These are phyloP conservation scores for Aspergillus affinis DNA, from an alignment of 495 filamentous ascomycete species.

Conservation along the genomic window DNA sequence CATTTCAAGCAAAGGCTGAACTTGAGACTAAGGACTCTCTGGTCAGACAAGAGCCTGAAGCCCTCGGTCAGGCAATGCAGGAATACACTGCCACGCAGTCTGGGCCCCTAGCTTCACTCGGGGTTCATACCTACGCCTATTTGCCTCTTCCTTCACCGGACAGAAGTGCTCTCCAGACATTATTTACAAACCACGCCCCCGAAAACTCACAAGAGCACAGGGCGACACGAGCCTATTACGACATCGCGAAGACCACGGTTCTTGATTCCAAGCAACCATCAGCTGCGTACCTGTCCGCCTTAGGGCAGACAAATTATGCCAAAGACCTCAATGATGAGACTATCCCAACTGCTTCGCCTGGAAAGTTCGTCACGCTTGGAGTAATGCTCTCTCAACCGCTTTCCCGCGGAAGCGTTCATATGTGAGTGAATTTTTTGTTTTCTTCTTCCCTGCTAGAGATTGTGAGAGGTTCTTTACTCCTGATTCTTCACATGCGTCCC, in stretches of 20 bases:
- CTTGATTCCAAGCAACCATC: constrained; percentile 10
- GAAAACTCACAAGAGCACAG: constrained; percentile 6
- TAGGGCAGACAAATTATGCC: constrained; percentile 9
- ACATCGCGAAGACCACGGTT: constrained; percentile 6
- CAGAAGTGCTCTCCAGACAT: constrained; percentile 6
- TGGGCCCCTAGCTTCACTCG: constrained; percentile 7
- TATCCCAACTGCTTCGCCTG: constrained; percentile 6
- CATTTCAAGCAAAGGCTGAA: constrained; percentile 9
- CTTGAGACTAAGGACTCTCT: constrained; percentile 10
- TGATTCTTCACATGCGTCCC: constrained; percentile 7
- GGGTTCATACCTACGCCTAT: constrained; percentile 8
- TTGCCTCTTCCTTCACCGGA: constrained; percentile 7
- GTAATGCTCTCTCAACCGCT: constrained; percentile 10
- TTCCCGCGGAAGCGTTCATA: constrained; percentile 9
- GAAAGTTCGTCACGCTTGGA: constrained; percentile 11
- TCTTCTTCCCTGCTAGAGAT: constrained; percentile 6
- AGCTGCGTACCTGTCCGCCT: constrained; percentile 8
- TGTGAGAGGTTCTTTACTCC: constrained; percentile 8
- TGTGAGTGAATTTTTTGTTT: constrained; percentile 2
- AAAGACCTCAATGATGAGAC: constrained; percentile 7
- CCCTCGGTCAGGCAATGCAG: constrained; percentile 8
- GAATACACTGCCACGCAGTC: constrained; percentile 9
- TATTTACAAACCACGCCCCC: constrained; percentile 8
- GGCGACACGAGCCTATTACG: constrained; percentile 7
- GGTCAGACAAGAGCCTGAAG: constrained; percentile 10